Conservation (phyloP, 1,139 yeast genomes). For the Magnusiomyces suaveolens region DNA sequence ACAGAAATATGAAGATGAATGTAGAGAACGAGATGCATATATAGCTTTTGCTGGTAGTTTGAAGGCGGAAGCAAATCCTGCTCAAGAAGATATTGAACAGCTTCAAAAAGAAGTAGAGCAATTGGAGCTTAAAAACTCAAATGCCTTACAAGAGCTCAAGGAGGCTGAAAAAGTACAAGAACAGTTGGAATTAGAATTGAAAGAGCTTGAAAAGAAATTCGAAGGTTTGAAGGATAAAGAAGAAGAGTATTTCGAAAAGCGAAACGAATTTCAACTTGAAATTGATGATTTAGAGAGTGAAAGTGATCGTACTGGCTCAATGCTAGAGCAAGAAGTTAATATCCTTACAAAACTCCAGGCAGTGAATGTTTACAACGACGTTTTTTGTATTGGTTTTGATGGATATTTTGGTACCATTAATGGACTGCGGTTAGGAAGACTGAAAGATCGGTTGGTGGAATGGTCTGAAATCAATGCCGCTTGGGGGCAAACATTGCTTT, state of each 20-base stretch:
- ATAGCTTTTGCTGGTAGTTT: slow-evolving; percentile 60
- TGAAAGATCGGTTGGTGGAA: slow-evolving; percentile 47
- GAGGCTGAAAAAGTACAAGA: slow-evolving; percentile 26
- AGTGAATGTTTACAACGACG: slow-evolving; percentile 70
- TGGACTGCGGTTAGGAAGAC: slow-evolving; percentile 66
- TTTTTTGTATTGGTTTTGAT: slow-evolving; percentile 72
- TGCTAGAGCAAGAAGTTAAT: slow-evolving; percentile 50
- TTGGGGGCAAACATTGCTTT: slow-evolving; percentile 69
- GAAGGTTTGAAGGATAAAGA: slow-evolving; percentile 37
- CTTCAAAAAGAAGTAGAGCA: slow-evolving; percentile 38
- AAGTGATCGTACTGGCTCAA: slow-evolving; percentile 50
- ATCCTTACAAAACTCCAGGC: slow-evolving; percentile 62
- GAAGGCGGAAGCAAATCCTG: slow-evolving; percentile 43
- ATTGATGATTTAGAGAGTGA: slow-evolving; percentile 42
- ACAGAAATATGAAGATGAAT: slow-evolving; percentile 60
- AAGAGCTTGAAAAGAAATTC: slow-evolving; percentile 30
- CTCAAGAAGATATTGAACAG: slow-evolving; percentile 37
- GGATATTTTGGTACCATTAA: slow-evolving; percentile 84
- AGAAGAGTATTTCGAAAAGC: slow-evolving; percentile 36
- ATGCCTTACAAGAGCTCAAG: slow-evolving; percentile 21
- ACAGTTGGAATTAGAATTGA: slow-evolving; percentile 30
- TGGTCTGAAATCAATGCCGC: slow-evolving; percentile 95
- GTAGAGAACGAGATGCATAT: slow-evolving; percentile 72
- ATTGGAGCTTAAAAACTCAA: slow-evolving; percentile 20
- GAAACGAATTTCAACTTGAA: slow-evolving; percentile 47